Evolutionary conservation across 2,329 filamentous ascomycete genomes (phyloP).

Genomic region (Hypomyces rosellus): DNA sequence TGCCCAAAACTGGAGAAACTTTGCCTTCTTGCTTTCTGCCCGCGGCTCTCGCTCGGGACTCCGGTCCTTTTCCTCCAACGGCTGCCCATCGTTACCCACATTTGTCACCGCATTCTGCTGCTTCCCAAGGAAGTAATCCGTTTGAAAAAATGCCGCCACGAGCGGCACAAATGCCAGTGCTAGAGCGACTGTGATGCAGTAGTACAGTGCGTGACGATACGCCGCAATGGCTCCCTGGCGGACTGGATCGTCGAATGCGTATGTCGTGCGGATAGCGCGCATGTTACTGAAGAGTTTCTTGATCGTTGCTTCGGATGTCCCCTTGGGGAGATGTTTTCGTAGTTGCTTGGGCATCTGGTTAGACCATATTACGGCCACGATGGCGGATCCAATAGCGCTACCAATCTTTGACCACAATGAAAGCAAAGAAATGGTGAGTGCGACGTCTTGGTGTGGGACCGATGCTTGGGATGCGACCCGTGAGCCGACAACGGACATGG

Average conservation of each 20-base stretch:
- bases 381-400: slow-evolving; percentile 28
- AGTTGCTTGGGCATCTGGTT: slow-evolving; percentile 19
- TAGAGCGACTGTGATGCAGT: slow-evolving; percentile 27
- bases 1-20: slow-evolving; percentile 23
- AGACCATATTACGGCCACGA: slow-evolving; percentile 32
- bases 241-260: slow-evolving; percentile 26
- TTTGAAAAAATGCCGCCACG: slow-evolving; percentile 31
- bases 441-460: slow-evolving; percentile 33
- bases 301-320: slow-evolving; percentile 15
- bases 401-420: slow-evolving; percentile 32
- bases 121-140: slow-evolving; percentile 30
- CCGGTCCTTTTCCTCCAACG: slow-evolving; percentile 16
- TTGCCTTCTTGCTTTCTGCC: slow-evolving; percentile 18
- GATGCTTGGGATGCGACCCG: slow-evolving; percentile 33
- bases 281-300: slow-evolving; percentile 28
- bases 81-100: slow-evolving; percentile 19
- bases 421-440: slow-evolving; percentile 26
- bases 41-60: slow-evolving; percentile 14
- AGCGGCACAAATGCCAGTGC: slow-evolving; percentile 27
- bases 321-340: slow-evolving; percentile 19
- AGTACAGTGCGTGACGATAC: slow-evolving; percentile 28
- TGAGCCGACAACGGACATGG: slow-evolving; percentile 30
- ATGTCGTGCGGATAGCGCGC: slow-evolving; percentile 24
- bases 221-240: slow-evolving; percentile 27
- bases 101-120: slow-evolving; percentile 25